These are phyloP conservation scores for Fragaria ananassa DNA, from an alignment of 306 rosid genomes.

Conservation along the genomic window DNA sequence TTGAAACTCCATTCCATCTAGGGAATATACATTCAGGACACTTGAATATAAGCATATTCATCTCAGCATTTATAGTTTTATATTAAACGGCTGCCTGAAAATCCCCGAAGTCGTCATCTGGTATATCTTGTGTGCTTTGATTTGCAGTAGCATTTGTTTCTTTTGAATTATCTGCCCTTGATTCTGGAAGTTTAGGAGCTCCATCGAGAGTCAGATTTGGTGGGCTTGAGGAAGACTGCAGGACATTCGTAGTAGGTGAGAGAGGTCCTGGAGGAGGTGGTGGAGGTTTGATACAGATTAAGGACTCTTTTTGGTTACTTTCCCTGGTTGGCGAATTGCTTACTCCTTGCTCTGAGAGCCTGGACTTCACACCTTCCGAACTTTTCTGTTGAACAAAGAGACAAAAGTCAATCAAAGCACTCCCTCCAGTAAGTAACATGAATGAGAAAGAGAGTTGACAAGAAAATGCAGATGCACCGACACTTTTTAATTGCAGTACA, in stretches of 20 bases:
- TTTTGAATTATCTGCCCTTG: conserved; percentile 35
- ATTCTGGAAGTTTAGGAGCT: conserved; percentile 27
- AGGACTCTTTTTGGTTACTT: conserved; percentile 46
- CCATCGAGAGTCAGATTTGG: conserved; percentile 49
- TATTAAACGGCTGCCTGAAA: conserved; percentile 79
- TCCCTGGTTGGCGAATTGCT: conserved; percentile 45
- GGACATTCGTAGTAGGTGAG: conserved; percentile 44
- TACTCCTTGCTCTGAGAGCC: conserved; percentile 51
- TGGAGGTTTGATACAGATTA: conserved; percentile 56
- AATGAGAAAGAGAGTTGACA: conserved; percentile 1
- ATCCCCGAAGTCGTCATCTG: conserved; percentile 92
- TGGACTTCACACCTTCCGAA: conserved; percentile 51
- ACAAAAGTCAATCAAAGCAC: conserved; percentile 11
- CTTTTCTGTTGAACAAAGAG: conserved; percentile 53
- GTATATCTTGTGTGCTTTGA: conserved; percentile 42
- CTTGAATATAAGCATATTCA: conserved; percentile 16
- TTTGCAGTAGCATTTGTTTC: conserved; percentile 33
- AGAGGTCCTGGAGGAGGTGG: conserved; percentile 82
- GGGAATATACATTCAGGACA: conserved; percentile 6
- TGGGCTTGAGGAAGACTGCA: conserved; percentile 39
- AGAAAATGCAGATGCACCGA: conserved; percentile 32
- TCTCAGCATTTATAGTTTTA: conserved; percentile 10
- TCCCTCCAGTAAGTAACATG: background rate
- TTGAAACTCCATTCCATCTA: conserved; percentile 19
- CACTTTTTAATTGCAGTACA: conserved; percentile 78